Evolutionary conservation across 2,329 filamentous ascomycete genomes (phyloP), one percentile per base, ranked within the genome.

Genomic region (Scorias spongiosa): DNA sequence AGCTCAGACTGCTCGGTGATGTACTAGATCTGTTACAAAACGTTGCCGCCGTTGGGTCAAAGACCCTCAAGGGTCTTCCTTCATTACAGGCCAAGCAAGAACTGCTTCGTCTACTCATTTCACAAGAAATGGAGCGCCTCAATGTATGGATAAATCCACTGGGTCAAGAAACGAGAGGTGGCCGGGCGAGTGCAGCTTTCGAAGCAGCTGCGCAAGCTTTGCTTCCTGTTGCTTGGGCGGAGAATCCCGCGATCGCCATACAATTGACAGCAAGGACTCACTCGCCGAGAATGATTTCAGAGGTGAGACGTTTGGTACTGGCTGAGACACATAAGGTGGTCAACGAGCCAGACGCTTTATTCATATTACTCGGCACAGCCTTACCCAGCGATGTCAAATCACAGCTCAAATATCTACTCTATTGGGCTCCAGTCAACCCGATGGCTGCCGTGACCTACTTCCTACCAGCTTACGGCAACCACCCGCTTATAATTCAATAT

Each of bases 381-480:
- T 65, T 96, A 42, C 87, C 88, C 0, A 68, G 70, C 34, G 89
- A 96, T 63, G 74, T 96, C 39, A 79, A 77, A 43, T 80, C 79
- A 54, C 88, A 95, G 62, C 72, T 96, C 43, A 94, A 89, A 72
- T 84, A 66, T 43, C 69, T 98, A 12, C 69, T 98, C 1, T 95
- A 84, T 66, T 99, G 91, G 91, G 76, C 82, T 17, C 79, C 91
- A 0, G 80, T 94, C 29, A 94, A 94, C 57, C 91, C 91, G 0
- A 82, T 94, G 48, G 91, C 88, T 9, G 88, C 93, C 1, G 81
- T 93, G 6, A 94, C 87, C 0, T 87, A 93, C 64, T 96, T 98
- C 67, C 62, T 94, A 52, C 93, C 93, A 0, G 79, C 81, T 1
- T 98, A 93, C 61, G 79, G 80, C 36, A 89, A 94, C 55, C 82